Conservation (phyloP, 176 grass and related monocot species). For the Juncus effusus region DNA sequence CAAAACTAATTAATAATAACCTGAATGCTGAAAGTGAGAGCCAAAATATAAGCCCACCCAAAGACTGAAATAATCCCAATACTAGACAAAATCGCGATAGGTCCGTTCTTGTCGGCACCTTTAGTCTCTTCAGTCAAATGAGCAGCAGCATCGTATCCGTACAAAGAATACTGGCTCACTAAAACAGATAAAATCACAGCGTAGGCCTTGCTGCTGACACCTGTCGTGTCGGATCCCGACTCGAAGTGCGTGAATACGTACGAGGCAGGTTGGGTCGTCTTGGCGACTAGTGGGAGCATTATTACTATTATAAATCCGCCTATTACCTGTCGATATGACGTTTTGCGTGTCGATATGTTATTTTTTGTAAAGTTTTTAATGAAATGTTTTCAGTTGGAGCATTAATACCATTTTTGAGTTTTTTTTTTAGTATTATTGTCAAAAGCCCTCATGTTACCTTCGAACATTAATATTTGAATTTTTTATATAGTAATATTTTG, state of each 20-base stretch:
- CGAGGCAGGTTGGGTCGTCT: conserved; percentile 63
- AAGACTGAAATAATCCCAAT: conserved; percentile 94
- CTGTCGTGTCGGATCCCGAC: conserved; percentile 53
- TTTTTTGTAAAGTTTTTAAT: not conserved
- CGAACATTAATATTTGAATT: no score
- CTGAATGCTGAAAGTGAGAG: conserved; percentile 99
- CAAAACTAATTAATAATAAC: conserved; percentile 13
- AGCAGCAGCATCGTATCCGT: conserved; percentile 93
- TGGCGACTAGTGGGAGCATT: conserved; percentile 75
- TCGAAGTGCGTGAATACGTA: conserved; percentile 89
- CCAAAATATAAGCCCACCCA: conserved; percentile 97
- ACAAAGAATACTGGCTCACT: conserved; percentile 96
- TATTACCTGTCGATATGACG: conserved; percentile 42
- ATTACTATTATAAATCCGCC: conserved; percentile 78
- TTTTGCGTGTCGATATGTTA: not conserved
- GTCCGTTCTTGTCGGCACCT: conserved; percentile 89
- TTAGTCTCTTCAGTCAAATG: conserved; percentile 97
- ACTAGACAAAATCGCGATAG: conserved; percentile 91
- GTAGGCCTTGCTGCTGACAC: conserved; percentile 65
- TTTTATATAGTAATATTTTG: no score
- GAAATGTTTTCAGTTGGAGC: not conserved
- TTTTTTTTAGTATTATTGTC: not conserved
- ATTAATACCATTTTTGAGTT: not conserved
- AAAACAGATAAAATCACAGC: conserved; percentile 69
- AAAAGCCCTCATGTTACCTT: no score